phyloP scores from a whole-genome alignment of 2,329 filamentous ascomycete genomes.

The Alternaria triticimaculans region DNA sequence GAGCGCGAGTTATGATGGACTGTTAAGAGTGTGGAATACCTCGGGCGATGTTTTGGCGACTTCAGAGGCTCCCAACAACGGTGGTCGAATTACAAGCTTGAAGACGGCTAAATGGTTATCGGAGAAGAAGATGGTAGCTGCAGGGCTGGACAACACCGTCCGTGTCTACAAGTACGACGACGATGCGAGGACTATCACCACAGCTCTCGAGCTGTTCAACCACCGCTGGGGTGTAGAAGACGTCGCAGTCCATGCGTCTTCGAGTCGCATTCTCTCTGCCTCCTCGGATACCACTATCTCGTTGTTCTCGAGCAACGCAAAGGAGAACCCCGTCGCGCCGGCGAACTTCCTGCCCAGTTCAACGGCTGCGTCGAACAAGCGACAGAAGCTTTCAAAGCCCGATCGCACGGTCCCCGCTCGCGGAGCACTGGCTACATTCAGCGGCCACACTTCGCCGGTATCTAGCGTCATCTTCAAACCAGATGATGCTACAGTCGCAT shows the following conservation, averaged over 20 bases:
- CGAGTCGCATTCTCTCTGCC: constrained; percentile 81
- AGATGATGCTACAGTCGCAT: constrained; percentile 83
- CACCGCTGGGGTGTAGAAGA: constrained; percentile 78
- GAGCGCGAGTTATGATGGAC: constrained; percentile 92
- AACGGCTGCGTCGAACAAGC: constrained; percentile 70
- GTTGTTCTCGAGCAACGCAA: constrained; percentile 85
- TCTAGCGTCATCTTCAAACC: constrained; percentile 86
- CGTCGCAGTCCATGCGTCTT: constrained; percentile 74
- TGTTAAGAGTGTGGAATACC: constrained; percentile 84
- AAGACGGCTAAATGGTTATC: constrained; percentile 85
- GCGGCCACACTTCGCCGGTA: constrained; percentile 74
- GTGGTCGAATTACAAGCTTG: constrained; percentile 72
- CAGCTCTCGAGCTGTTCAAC: constrained; percentile 81
- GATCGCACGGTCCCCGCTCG: constrained; percentile 72
- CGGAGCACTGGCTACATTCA: constrained; percentile 77
- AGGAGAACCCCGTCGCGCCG: constrained; percentile 76
- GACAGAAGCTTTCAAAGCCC: constrained; percentile 70
- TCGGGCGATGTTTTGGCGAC: constrained; percentile 85
- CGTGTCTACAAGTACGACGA: constrained; percentile 89
- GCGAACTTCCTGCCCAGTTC: constrained; percentile 71
- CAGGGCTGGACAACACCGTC: constrained; percentile 83
- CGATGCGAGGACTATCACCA: constrained; percentile 67
- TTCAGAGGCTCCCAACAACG: constrained; percentile 69
- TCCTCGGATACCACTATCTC: constrained; percentile 83
- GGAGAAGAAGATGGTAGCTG: constrained; percentile 78